phyloP scores from a whole-genome alignment of 2,329 filamentous ascomycete species.

The Colletotrichum lentis region DNA sequence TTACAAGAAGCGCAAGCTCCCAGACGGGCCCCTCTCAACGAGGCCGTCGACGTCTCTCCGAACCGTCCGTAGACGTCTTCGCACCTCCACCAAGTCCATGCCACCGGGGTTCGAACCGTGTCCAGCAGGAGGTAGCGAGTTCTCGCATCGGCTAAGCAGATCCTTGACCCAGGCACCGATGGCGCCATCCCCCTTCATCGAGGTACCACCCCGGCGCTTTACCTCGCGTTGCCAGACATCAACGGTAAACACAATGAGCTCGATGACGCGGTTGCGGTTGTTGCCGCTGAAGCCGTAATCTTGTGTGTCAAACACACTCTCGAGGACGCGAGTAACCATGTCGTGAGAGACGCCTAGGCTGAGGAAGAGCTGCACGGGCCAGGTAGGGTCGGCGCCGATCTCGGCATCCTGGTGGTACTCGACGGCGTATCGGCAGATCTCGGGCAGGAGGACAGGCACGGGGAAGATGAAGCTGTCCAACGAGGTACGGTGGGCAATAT shows the following conservation, averaged over 20 bases:
- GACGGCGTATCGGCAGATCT: conserved; percentile 69
- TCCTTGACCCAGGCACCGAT: conserved; percentile 58
- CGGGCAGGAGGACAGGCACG: conserved; percentile 66
- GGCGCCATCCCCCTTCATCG: conserved; percentile 48
- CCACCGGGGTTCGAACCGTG: conserved; percentile 56
- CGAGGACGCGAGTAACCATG: conserved; percentile 64
- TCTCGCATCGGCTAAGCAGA: conserved; percentile 60
- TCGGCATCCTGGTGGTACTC: conserved; percentile 66
- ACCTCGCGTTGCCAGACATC: conserved; percentile 60
- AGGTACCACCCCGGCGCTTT: conserved; percentile 55
- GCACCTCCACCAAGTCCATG: conserved; percentile 54
- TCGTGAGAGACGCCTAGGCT: conserved; percentile 65
- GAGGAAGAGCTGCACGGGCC: conserved; percentile 66
- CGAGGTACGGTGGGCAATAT: conserved; percentile 70
- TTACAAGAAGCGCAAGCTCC: conserved; percentile 58
- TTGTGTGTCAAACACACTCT: conserved; percentile 66
- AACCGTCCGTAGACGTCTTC: conserved; percentile 53
- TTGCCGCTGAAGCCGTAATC: conserved; percentile 66
- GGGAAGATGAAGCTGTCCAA: conserved; percentile 74
- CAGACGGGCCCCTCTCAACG: conserved; percentile 53
- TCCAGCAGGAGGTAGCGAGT: conserved; percentile 51
- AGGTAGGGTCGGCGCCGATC: conserved; percentile 64
- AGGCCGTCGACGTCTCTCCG: conserved; percentile 56
- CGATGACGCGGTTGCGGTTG: conserved; percentile 59
- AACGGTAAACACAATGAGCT: conserved; percentile 62